Evolutionary conservation across 345 rosid species (phyloP), one percentile per base, ranked within the genome.

Genomic region (Cardiospermum halicacabum): DNA sequence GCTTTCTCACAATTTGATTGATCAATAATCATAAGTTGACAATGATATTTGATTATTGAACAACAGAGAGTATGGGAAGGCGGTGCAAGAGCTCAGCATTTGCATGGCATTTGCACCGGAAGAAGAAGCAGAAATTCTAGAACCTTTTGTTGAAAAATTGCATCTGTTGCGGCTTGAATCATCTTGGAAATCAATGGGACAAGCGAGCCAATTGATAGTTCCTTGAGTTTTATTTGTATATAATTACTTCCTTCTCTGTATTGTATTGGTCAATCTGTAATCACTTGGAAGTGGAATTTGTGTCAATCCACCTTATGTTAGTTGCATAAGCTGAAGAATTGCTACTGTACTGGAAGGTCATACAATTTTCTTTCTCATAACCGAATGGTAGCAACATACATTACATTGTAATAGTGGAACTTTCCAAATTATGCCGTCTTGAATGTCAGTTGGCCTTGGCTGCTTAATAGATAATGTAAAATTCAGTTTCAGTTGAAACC

Each of bases 1-100:
- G 21, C 31, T n/a, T 43, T 28, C 5, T 7, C 39, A n/a, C 2
- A 51, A 37, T 24, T 25, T 16, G 3, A 27, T 13, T 54, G n/a
- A n/a, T n/a, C n/a, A n/a, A n/a, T 50, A 15, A 47, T 19, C n/a
- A n/a, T 55, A 4, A 62, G 70, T 59, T 50, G 58, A 34, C 25
- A 13, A 43, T 54, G 30, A 25, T 45, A 28, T 63, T 32, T 62
- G 63, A 15, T n/a, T 62, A 19, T 47, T 6, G 30, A 63, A 58
- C 70, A 51, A 0, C 81, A 89, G 97, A 80, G 83, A 86, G 53
- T 86, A 78, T 18, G 88, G 86, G 32, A 77, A 84, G 85, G 97
- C 97, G 3, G 85, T 89, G 65, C 94, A 82, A 78, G 97, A 89
- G 81, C 87, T 91, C 37, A 91, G 97, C 85, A 91, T 91, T 55